Evolutionary conservation across 306 rosid genomes (phyloP), one percentile per base, ranked within the genome.

Genomic region (Acacia melanoxylon): DNA sequence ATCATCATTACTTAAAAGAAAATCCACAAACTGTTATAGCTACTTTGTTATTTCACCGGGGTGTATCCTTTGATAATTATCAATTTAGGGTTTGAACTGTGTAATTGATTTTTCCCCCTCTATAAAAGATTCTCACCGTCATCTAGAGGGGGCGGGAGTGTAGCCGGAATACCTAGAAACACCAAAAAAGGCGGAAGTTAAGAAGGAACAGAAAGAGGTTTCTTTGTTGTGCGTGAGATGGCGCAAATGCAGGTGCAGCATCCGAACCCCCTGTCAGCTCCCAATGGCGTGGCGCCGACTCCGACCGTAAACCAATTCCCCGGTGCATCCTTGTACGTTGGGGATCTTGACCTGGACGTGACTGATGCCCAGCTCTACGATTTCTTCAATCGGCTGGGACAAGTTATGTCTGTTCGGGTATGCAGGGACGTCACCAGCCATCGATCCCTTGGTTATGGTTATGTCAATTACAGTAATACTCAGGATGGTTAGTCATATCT

Each of bases 231-330:
- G 17, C 2, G 29, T n/a, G 49, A 20, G 81, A 89, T 89, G 97
- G 93, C 97, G 79, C 93, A 92, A 89, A 86, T 82, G 85, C 93
- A 91, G 89, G 90, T 89, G 70, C 97, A 90, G 82, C 97, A 78
- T 69, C 92, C 85, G 84, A 56, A 68, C 86, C 82, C 73, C 17
- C 0, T n/a, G 73, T 68, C 73, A 19, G 29, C 73, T 40, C 8
- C 88, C 0, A 86, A 82, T 62, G 88, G 88, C 15, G 87, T 70
- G 0, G 83, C 86, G 4, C 22, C 85, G 7, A 66, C 85, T 10
- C 49, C 83, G 5, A 84, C 79, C 14, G 77, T 77, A 12, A 83
- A 73, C 68, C 95, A 87, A 87, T 85, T 88, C 31, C 87, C 86
- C 24, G 81, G 90, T 74, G 86, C 95, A 73, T 91, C 93, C 65